Evolutionary conservation across 1,284 basidiomycete genomes (phyloP).

Genomic region (Kalmanozyma brasiliensis): DNA sequence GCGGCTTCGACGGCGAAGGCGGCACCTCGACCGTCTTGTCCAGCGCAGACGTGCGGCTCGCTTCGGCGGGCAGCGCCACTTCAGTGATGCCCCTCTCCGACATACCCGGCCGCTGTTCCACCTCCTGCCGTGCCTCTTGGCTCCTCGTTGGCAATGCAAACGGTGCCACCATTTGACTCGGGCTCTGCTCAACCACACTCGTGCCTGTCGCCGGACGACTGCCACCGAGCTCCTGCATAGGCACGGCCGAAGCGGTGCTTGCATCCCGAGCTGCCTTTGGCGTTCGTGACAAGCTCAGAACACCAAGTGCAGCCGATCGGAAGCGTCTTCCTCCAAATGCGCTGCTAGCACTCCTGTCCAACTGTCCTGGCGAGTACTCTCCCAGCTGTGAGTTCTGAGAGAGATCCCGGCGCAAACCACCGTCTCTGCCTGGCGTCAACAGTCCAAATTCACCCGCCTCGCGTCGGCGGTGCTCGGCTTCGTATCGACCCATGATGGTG

Average conservation of each 20-base stretch:
- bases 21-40: constrained; percentile 13
- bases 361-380: constrained; percentile 2
- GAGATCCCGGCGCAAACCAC: constrained; percentile 15
- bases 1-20: neutral
- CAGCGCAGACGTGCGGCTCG: constrained; percentile 22
- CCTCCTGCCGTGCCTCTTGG: neutral
- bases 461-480: constrained; percentile 24
- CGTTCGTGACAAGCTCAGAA: constrained; percentile 22
- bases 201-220: neutral
- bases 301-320: constrained; percentile 36
- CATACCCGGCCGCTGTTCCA: neutral
- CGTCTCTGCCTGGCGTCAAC: constrained; percentile 12
- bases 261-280: neutral
- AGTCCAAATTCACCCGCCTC: constrained; percentile 41
- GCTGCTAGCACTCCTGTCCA: constrained; percentile 27
- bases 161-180: neutral
- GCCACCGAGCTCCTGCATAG: constrained; percentile 30
- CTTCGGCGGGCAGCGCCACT: constrained; percentile 20
- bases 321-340: constrained; percentile 12
- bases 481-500: constrained; percentile 50
- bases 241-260: constrained; percentile 4
- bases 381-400: constrained; percentile 27
- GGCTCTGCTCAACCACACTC: neutral
- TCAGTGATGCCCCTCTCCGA: constrained; percentile 7
- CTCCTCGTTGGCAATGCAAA: too few species aligned